Conservation (phyloP, 306 rosid genomes). For the Arachis hypogaea region DNA sequence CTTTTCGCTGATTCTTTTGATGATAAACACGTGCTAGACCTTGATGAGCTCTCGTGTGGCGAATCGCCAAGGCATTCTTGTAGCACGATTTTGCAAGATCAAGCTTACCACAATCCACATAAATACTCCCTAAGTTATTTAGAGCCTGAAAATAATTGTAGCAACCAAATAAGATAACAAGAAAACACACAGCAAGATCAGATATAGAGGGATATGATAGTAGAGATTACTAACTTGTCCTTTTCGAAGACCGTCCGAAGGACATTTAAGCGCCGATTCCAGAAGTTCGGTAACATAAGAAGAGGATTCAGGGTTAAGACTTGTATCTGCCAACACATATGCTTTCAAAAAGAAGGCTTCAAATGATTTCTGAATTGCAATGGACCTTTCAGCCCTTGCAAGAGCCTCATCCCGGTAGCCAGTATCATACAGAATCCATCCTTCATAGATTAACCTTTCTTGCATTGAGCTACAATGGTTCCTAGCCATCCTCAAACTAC, state of each 20-base stretch:
- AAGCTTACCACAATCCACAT: slow-evolving; percentile 68
- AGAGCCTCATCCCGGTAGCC: slow-evolving; percentile 73
- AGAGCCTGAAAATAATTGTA: slow-evolving; percentile 61
- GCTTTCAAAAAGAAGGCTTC: slow-evolving; percentile 80
- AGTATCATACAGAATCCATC: slow-evolving; percentile 81
- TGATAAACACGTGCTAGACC: slow-evolving; percentile 79
- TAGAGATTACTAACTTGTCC: slow-evolving; percentile 64
- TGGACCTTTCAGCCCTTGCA: slow-evolving; percentile 61
- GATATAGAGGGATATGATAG: background rate
- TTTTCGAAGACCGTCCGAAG: slow-evolving; percentile 83
- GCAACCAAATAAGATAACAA: slow-evolving; percentile 37
- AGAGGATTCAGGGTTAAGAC: slow-evolving; percentile 55
- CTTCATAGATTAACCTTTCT: slow-evolving; percentile 81
- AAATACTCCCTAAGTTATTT: slow-evolving; percentile 73
- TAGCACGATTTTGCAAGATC: slow-evolving; percentile 69
- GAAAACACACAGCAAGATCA: background rate
- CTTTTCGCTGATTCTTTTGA: slow-evolving; percentile 60
- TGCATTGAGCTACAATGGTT: slow-evolving; percentile 63
- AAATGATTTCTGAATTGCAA: slow-evolving; percentile 67
- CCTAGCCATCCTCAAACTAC: slow-evolving; percentile 69
- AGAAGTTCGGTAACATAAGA: slow-evolving; percentile 56
- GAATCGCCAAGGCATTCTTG: slow-evolving; percentile 70
- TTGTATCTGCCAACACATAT: slow-evolving; percentile 64
- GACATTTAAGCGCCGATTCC: slow-evolving; percentile 74
- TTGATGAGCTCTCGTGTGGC: slow-evolving; percentile 85